A percentile compares a stretch with the other conserved stretches of the same genome.
Conservation (phyloP, 768 basidiomycete species). For the Tulasnella sp. region DNA sequence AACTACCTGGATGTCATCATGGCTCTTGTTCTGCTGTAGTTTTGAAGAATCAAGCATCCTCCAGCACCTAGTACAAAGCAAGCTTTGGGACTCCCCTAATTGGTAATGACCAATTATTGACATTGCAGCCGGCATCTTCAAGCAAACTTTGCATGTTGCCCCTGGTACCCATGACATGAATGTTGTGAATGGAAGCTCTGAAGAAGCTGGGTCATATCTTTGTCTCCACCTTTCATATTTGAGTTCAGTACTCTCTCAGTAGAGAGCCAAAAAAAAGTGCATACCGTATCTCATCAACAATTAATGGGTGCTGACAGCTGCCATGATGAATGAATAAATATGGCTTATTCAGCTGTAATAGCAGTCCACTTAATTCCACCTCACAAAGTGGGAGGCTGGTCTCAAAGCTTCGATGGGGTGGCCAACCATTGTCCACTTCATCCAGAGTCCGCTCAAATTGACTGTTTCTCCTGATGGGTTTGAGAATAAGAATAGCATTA, state of each 20-base stretch:
- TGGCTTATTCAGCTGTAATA: constrained; percentile 63
- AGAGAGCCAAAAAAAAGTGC: constrained; percentile 13
- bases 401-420: constrained; percentile 33
- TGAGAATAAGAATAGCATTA: constrained; percentile 52
- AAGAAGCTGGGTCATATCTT: constrained; percentile 46
- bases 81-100: constrained; percentile 71
- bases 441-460: neutral
- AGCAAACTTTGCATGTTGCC: constrained; percentile 64
- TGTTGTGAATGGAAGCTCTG: constrained; percentile 63
- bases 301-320: constrained; percentile 75
- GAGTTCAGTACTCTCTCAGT: constrained; percentile 18
- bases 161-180: constrained; percentile 59
- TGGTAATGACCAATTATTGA: constrained; percentile 68
- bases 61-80: constrained; percentile 74
- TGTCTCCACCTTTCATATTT: constrained; percentile 51
- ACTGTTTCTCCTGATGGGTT: neutral
- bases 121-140: constrained; percentile 63
- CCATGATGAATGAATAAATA: constrained; percentile 81
- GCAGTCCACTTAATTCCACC: neutral
- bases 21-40: neutral
- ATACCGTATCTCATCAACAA: constrained; percentile 69
- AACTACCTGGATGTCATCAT: neutral
- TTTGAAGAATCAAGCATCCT: constrained; percentile 31
- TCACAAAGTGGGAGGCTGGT: constrained; percentile 50
- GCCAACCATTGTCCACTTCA: neutral